Conservation (phyloP, 2,329 filamentous ascomycete species). For the Blastomyces percursus region DNA sequence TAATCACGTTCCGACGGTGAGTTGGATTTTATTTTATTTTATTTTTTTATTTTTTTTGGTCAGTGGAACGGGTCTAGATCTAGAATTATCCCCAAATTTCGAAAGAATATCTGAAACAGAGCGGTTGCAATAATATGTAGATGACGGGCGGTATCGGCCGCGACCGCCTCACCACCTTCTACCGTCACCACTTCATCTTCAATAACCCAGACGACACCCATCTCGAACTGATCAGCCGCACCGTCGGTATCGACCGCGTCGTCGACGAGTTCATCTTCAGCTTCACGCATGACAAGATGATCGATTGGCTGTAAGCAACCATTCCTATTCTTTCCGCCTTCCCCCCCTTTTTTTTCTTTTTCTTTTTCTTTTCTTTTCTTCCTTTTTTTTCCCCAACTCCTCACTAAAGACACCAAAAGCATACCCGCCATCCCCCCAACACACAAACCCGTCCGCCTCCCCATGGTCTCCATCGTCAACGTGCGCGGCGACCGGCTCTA, state of each 20-base stretch:
- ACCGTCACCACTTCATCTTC: conserved; percentile 63
- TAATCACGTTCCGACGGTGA: conserved; percentile 36
- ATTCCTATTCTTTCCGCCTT: too few relatives aligned
- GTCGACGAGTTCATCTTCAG: conserved; percentile 49
- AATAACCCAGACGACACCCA: conserved; percentile 57
- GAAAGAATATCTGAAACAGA: background rate
- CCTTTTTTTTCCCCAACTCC: too few relatives aligned
- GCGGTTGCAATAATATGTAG: conserved; percentile 17
- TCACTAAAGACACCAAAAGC: background rate
- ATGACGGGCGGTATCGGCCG: conserved; percentile 61
- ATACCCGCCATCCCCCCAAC: conserved; percentile 47
- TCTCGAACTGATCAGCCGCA: conserved; percentile 51
- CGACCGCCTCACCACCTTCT: conserved; percentile 52
- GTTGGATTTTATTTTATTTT: conserved; percentile 12
- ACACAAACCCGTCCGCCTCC: conserved; percentile 45
- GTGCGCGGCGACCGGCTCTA: conserved; percentile 42
- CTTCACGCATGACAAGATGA: conserved; percentile 46
- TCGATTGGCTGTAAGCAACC: conserved; percentile 47
- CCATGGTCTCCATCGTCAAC: conserved; percentile 46
- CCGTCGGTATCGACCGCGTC: conserved; percentile 46
- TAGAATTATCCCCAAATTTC: too few relatives aligned
- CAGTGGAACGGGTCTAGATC: too few relatives aligned
- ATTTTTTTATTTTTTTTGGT: too few relatives aligned
- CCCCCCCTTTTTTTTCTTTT: conserved; percentile 1
- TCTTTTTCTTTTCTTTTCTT: background rate